phyloP scores from a whole-genome alignment of 768 basidiomycete species.

The Suillus subaureus region DNA sequence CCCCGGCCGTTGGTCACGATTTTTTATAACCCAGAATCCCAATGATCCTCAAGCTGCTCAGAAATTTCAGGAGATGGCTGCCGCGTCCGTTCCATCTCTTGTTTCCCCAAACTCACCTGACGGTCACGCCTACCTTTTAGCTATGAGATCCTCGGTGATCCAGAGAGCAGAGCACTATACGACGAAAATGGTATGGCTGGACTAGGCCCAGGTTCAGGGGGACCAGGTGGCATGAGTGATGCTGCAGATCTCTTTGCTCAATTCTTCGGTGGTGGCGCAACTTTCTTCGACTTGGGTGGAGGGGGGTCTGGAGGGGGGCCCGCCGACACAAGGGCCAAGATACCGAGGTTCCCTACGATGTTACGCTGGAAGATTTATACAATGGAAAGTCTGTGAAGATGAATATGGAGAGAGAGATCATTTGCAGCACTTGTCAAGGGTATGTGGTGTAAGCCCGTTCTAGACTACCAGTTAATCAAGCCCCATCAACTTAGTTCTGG shows the following conservation, averaged over 20 bases:
- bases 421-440: conserved; percentile 85
- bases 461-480: conserved; percentile 14
- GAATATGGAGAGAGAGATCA: conserved; percentile 83
- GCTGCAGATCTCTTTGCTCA: conserved; percentile 73
- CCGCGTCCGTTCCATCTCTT: conserved; percentile 61
- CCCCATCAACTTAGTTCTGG: conserved; percentile 60
- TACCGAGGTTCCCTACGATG: conserved; percentile 76
- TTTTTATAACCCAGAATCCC: conserved; percentile 59
- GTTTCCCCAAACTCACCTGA: conserved; percentile 13
- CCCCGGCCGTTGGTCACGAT: neutral
- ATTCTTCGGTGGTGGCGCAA: conserved; percentile 61
- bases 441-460: conserved; percentile 31
- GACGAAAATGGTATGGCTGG: conserved; percentile 76
- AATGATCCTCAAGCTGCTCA: conserved; percentile 83
- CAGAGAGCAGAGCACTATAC: conserved; percentile 68
- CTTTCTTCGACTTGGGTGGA: conserved; percentile 70
- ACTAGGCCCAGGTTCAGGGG: conserved; percentile 50
- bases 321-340: conserved; percentile 67
- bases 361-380: conserved; percentile 91
- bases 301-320: conserved; percentile 49
- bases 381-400: conserved; percentile 88
- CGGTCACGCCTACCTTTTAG: conserved; percentile 37
- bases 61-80: conserved; percentile 87
- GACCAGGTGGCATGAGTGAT: conserved; percentile 47
- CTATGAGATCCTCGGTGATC: conserved; percentile 81